phyloP scores from a whole-genome alignment of 2,329 filamentous ascomycete species.

The Pseudocercospora cruenta region DNA sequence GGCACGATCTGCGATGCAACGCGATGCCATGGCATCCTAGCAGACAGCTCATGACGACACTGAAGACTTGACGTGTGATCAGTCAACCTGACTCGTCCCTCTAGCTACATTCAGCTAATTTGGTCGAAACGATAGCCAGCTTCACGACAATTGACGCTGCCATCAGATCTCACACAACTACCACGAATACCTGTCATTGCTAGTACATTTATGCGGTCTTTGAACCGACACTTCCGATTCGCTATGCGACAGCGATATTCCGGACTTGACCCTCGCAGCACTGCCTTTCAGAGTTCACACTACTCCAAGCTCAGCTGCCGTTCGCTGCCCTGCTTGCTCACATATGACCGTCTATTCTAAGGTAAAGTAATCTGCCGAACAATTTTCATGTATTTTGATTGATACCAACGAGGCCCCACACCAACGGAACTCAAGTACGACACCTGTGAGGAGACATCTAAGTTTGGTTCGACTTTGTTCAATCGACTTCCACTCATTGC shows the following conservation, averaged over 20 bases:
- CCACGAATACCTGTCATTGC: not conserved
- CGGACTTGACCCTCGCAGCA: not conserved
- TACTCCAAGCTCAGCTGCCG: not conserved
- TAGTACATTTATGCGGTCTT: not conserved
- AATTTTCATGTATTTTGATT: not conserved
- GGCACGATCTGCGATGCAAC: too few relatives aligned
- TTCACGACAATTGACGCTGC: too few relatives aligned
- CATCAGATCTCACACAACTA: not conserved
- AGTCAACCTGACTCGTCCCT: too few relatives aligned
- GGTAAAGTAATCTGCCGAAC: slow-evolving; percentile 1
- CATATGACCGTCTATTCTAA: slow-evolving; percentile 1
- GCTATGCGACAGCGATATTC: not conserved
- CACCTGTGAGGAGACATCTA: not conserved
- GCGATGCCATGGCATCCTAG: too few relatives aligned
- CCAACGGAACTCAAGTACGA: not conserved
- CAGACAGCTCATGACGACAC: too few relatives aligned
- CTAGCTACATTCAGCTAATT: too few relatives aligned
- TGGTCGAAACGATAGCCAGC: too few relatives aligned
- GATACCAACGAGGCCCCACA: not conserved
- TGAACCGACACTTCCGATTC: not conserved
- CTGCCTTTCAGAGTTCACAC: not conserved
- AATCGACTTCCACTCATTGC: not conserved
- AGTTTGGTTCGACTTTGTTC: not conserved
- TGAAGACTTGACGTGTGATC: too few relatives aligned
- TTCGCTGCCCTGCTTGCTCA: not conserved